Base-by-base conservation (phyloP, 2,329 filamentous ascomycete genomes). In the Fusarium drepaniforme region DNA sequence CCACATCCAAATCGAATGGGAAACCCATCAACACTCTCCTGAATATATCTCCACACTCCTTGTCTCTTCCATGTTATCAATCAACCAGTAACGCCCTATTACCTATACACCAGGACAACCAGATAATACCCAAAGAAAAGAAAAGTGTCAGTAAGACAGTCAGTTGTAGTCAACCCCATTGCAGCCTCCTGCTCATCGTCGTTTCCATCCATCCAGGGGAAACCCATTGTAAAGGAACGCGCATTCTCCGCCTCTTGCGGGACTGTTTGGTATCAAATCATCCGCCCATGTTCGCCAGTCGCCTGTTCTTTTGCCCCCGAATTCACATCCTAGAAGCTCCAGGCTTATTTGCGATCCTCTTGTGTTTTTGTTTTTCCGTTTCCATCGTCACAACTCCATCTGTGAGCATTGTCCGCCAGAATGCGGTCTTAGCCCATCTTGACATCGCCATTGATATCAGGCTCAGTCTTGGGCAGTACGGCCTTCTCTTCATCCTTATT, bases 401-500 rank as follows among this genome's bases (percentile, higher is more conserved):
- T 30, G 33, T 16, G 38, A 64, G 35, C 25, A 51, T 44, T 38
- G n/a, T 65, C 64, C 53, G 30, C 38, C 16, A 59, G 21, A 18
- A 44, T 58, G 35, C 16, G 8, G 9, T 16, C 16, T 78, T 57
- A 81, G 15, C 75, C 74, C 79, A 79, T 80, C 72, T 81, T 81
- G 40, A 79, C 76, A 64, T 81, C 80, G 16, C 75, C 75, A 40
- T 77, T 77, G 25, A 68, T 21, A 46, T 74, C 62, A n/a, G 72
- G 23, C 56, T 75, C 66, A 3, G 72, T 63, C 38, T 75, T 70
- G 21, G 79, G 78, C 23, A 81, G 62, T 53, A 79, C 67, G 0
- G 76, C 64, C 61, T 80, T 78, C 44, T 82, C 80, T 2, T 81
- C 77, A 15, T 80, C 80, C 8, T 76, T 74, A 35, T 76, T 73